Evolutionary conservation across 768 basidiomycete species (phyloP), one percentile per base, ranked within the genome.

Genomic region (Pisolithus albus): DNA sequence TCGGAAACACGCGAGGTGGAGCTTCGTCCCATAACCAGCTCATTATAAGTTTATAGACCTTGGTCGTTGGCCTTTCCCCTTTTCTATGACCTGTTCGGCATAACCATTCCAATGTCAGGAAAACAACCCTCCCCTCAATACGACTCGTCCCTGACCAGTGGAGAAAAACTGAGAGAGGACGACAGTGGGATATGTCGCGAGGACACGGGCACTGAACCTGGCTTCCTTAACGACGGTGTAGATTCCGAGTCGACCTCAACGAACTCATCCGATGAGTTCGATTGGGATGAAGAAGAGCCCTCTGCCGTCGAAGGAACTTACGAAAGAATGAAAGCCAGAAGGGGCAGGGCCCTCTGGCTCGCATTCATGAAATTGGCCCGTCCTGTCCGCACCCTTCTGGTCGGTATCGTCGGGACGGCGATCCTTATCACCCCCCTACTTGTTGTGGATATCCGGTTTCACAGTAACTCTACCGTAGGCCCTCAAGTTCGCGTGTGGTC

Each of bases 341-440:
- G 86, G 46, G 80, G 82, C 46, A 76, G 83, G 42, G 73, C 76
- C 32, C 61, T 88, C 43, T 88, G 80, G 75, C 69, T 80, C 32
- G 71, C 72, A 1, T 86, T 86, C 63, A 78, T 86, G 81, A 80
- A 79, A 61, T 74, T 88, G 18, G 76, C 84, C 16, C 70, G 79
- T 46, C 72, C 75, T 23, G 53, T 87, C 45, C 73, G 88, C 19
- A 79, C 80, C 8, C 61, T 86, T 38, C 59, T 89, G 44, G 63
- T 86, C 7, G 80, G 78, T 26, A 42, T 75, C n/a, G 54, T 88
- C 16, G 84, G 84, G 26, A 73, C 73, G 16, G 80, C 77, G 30
- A 72, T 90, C 56, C 71, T 86, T 50, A 79, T 88, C 54, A 78
- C 83, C 0, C 88, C 88, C 0, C 72, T 85, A 42, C 69, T 89